Conservation (phyloP, 805 yeast genomes). For the Candida ulmi region DNA sequence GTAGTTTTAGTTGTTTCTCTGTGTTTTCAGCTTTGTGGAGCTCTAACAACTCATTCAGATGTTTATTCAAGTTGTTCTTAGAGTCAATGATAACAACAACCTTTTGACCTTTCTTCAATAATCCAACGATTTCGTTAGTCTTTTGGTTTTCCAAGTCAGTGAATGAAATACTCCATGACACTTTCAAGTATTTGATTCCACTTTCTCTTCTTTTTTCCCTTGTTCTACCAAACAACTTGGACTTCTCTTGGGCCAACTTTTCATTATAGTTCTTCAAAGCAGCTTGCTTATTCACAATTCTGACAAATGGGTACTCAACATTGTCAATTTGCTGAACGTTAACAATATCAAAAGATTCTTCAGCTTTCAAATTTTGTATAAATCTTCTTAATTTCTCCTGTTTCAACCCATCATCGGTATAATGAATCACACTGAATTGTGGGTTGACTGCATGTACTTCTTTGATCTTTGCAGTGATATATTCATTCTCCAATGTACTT, state of each 20-base stretch:
- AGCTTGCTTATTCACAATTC: constrained; percentile 10
- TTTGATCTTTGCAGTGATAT: constrained; percentile 15
- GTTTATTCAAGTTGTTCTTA: constrained; percentile 19
- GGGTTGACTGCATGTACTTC: constrained; percentile 9
- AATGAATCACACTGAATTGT: constrained; percentile 8
- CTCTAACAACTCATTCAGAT: constrained; percentile 8
- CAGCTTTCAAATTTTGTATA: constrained; percentile 6
- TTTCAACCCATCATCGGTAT: constrained; percentile 8
- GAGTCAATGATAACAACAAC: constrained; percentile 38
- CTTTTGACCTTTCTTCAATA: constrained; percentile 38
- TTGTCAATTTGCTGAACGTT: constrained; percentile 10
- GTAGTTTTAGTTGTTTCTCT: no score
- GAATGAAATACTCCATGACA: constrained; percentile 53
- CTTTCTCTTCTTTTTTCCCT: constrained; percentile 22
- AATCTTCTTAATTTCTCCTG: constrained; percentile 9
- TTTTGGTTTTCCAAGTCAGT: constrained; percentile 51
- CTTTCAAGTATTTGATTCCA: constrained; percentile 39
- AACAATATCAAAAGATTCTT: constrained; percentile 16
- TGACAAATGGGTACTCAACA: constrained; percentile 9
- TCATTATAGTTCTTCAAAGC: constrained; percentile 26
- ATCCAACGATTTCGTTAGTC: constrained; percentile 39
- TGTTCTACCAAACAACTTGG: constrained; percentile 21
- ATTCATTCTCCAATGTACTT: constrained; percentile 17
- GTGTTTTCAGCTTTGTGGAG: constrained; percentile 12
- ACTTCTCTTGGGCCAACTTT: constrained; percentile 12